A percentile compares a stretch with the other conserved stretches of the same genome.
phyloP scores from a whole-genome alignment of 805 yeast species.

The Maudiozyma saulgeensis region DNA sequence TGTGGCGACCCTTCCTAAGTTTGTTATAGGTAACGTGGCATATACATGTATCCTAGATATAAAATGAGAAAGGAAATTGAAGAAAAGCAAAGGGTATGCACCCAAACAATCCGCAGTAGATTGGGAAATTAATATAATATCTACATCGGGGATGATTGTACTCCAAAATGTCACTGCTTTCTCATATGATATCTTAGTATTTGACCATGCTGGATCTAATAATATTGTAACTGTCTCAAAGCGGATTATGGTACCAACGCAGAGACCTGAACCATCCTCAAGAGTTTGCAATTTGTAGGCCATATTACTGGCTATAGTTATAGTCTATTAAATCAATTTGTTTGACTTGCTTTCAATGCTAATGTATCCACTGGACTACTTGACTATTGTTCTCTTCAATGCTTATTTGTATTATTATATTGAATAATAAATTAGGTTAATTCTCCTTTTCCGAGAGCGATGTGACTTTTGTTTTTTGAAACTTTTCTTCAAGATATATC shows the following conservation, averaged over 20 bases:
- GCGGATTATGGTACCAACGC: constrained; percentile 40
- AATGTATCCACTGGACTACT: no score
- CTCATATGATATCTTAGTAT: constrained; percentile 32
- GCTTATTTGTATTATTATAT: neutral
- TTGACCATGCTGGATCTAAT: constrained; percentile 74
- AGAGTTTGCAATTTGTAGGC: constrained; percentile 19
- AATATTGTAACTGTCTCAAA: constrained; percentile 50
- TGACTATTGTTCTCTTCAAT: neutral
- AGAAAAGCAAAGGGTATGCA: constrained; percentile 61
- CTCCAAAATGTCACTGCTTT: constrained; percentile 31
- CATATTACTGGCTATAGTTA: constrained; percentile 6
- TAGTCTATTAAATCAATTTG: no score
- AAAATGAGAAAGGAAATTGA: constrained; percentile 43
- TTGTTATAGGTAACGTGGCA: constrained; percentile 83
- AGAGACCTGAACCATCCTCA: constrained; percentile 21
- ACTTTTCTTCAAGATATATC: no score
- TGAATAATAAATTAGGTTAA: neutral
- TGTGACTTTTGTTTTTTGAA: no score
- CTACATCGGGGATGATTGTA: constrained; percentile 39
- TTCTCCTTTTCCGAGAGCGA: no score
- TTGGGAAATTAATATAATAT: constrained; percentile 75
- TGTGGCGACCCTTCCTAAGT: constrained; percentile 75
- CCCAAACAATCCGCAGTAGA: constrained; percentile 73
- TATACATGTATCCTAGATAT: constrained; percentile 64
- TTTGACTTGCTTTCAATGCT: no score